Evolutionary conservation across 345 rosid genomes (phyloP), one percentile per base, ranked within the genome.

Genomic region (Eucalyptus camaldulensis): DNA sequence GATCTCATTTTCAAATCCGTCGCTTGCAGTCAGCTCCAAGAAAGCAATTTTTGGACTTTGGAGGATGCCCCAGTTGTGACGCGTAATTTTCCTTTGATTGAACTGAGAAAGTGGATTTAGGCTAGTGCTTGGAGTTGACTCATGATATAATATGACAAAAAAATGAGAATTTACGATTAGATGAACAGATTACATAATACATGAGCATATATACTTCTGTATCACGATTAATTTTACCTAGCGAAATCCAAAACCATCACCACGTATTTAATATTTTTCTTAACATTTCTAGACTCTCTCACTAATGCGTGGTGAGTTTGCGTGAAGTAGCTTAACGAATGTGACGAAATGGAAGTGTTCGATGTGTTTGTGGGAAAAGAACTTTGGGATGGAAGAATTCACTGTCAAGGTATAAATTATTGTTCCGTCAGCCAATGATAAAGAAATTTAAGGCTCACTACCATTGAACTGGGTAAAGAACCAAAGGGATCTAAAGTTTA

Each of bases 371-470:
- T 8, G 11, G 80, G 40, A 31, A 67, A 67, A 67, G 43, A 67
- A 67, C 8, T 0, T 67, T 16, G 80, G 12, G 2, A 31, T 67
- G 17, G 37, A 67, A 31, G 40, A 31, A 37, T 31, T 31, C 43
- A 31, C 80, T 1, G 5, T 19, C 22, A 0, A 0, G 11, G 22
- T 8, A 67, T 16, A 67, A 67, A 67, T 31, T 16, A 67, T n/a
- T 31, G 3, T 67, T 67, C 22, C 22, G 0, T 37, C 21, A 67
- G 19, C 37, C 80, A 31, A 31, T 17, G 19, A 67, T 16, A 67
- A 67, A n/a, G 11, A 0, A 67, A 6, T 67, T 67, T 31, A 67
- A 67, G 43, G 43, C 0, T 31, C 37, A 15, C 11, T 0, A 7
- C 37, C 33, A 65, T 29, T 29, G 33, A 29, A 67, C 29, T 27